Percentiles rank a stretch among this genome's conserved stretches.
These are phyloP conservation scores for Aspergillus viridinutans DNA, from an alignment of 2,329 filamentous ascomycete genomes.

Conservation along the genomic window DNA sequence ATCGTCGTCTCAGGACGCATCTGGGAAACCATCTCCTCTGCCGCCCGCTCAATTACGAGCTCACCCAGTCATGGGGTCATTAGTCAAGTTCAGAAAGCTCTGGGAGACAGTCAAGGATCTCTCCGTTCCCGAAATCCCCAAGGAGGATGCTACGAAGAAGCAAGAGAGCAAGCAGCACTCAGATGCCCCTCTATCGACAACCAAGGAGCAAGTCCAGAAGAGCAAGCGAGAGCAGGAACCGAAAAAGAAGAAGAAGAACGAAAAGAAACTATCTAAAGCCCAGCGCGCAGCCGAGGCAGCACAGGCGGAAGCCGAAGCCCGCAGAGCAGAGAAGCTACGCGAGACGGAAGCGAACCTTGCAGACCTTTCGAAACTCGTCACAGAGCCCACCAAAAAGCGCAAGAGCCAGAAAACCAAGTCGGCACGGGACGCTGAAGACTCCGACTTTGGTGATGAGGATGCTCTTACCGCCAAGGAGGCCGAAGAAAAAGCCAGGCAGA, in stretches of 20 bases:
- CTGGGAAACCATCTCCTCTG: conserved; percentile 55
- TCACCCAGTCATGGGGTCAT: conserved; percentile 82
- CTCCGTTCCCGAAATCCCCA: conserved; percentile 45
- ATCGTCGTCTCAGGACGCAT: conserved; percentile 66
- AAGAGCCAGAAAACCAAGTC: conserved; percentile 33
- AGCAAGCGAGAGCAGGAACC: conserved; percentile 35
- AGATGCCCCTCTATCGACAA: conserved; percentile 16
- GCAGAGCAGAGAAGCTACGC: conserved; percentile 50
- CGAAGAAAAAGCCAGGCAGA: conserved; percentile 81
- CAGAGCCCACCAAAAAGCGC: conserved; percentile 46
- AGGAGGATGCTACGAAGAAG: conserved; percentile 13
- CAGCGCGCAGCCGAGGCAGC: conserved; percentile 50
- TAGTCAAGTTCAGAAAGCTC: conserved; percentile 73
- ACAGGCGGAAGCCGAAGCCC: conserved; percentile 51
- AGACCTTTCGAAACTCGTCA: conserved; percentile 61
- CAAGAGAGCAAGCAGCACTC: conserved; percentile 21
- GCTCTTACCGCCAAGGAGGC: conserved; percentile 71
- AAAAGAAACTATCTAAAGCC: conserved; percentile 43
- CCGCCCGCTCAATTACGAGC: conserved; percentile 77
- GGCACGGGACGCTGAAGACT: conserved; percentile 55
- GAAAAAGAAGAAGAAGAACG: conserved; percentile 37
- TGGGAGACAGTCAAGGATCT: conserved; percentile 73
- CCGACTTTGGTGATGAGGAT: conserved; percentile 91
- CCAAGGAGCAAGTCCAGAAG: conserved; percentile 28
- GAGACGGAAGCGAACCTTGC: conserved; percentile 67